A percentile compares a stretch with the other conserved stretches of the same genome.
Conservation (phyloP, 176 grass and related monocot species). For the Eragrostis nindensis region DNA sequence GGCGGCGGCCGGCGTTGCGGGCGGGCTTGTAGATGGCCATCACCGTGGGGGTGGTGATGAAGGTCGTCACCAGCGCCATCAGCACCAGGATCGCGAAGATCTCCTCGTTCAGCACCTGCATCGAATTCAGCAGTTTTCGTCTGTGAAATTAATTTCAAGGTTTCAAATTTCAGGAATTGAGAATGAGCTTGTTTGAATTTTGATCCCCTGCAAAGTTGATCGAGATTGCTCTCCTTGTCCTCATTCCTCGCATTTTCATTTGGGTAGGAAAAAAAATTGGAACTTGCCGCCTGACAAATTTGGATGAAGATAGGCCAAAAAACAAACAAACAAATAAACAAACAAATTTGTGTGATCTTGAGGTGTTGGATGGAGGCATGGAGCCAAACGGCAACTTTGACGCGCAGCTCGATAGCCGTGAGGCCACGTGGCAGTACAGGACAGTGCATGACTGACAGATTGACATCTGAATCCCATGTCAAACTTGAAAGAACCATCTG, state of each 20-base stretch:
- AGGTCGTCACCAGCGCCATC: slow-evolving; percentile 88
- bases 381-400: background rate
- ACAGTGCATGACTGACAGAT: background rate
- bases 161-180: too few species aligned
- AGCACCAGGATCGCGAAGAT: slow-evolving; percentile 83
- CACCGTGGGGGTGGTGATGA: slow-evolving; percentile 81
- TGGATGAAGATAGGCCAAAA: too few species aligned
- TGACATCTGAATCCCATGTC: background rate
- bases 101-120: slow-evolving; percentile 87
- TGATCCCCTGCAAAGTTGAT: background rate
- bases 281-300: too few species aligned
- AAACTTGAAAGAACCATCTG: background rate
- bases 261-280: too few species aligned
- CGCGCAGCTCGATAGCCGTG: background rate
- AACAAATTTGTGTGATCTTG: too few species aligned
- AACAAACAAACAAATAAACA: too few species aligned
- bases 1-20: slow-evolving; percentile 31
- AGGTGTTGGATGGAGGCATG: background rate
- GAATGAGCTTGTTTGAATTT: background rate
- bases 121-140: too few species aligned
- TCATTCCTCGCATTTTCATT: background rate
- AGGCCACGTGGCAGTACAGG: background rate
- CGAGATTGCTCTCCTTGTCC: background rate
- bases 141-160: background rate
- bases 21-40: slow-evolving; percentile 93